phyloP scores from a whole-genome alignment of 352 stramenopile genomes.

The Pythium apleroticum region DNA sequence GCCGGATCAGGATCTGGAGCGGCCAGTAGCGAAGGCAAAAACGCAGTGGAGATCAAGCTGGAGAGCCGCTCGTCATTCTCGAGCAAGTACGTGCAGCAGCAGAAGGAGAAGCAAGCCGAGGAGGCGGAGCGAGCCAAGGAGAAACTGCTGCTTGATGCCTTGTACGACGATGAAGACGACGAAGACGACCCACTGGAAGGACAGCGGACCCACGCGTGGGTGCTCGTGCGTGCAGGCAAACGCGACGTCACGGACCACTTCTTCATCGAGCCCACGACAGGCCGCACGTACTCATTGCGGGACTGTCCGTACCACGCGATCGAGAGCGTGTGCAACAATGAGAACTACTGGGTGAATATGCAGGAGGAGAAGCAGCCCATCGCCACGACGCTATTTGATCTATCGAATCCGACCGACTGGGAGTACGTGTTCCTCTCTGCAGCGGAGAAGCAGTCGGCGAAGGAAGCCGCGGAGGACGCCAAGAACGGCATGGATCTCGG shows the following conservation, averaged over 20 bases:
- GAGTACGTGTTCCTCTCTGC: conserved; percentile 90
- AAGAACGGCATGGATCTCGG: conserved; percentile 55
- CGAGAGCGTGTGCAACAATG: conserved; percentile 92
- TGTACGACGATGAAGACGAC: conserved; percentile 65
- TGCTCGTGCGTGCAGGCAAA: conserved; percentile 91
- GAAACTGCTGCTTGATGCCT: conserved; percentile 39
- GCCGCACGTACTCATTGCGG: conserved; percentile 72
- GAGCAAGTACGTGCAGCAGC: conserved; percentile 64
- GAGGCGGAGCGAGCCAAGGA: conserved; percentile 40
- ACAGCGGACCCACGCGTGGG: conserved; percentile 88
- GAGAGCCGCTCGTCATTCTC: conserved; percentile 61
- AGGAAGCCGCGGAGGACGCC: conserved; percentile 42
- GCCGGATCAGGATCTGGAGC: background rate
- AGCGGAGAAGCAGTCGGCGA: conserved; percentile 56
- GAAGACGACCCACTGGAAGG: conserved; percentile 73
- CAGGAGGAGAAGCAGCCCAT: conserved; percentile 59
- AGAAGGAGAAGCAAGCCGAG: conserved; percentile 48
- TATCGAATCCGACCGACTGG: conserved; percentile 87
- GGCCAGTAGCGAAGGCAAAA: conserved; percentile 8
- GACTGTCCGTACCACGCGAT: conserved; percentile 86
- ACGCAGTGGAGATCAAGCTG: conserved; percentile 33
- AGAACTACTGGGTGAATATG: conserved; percentile 97
- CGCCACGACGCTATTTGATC: conserved; percentile 73
- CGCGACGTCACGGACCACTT: conserved; percentile 81
- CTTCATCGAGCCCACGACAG: conserved; percentile 94